Conservation (phyloP, 768 basidiomycete species). For the Leccinellum luteum region DNA sequence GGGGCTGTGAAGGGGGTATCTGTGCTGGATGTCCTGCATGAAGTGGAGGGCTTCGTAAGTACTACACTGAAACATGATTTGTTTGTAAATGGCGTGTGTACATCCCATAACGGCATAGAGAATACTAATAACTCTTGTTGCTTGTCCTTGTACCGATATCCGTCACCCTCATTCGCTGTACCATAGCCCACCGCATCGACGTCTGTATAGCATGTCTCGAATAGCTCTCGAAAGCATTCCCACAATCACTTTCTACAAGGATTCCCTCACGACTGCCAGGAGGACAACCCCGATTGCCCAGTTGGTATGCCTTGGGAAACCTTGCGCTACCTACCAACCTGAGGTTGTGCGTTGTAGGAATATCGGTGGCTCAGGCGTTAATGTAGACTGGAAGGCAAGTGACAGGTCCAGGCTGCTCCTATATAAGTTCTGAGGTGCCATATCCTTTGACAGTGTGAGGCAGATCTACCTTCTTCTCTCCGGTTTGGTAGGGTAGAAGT, state of each 20-base stretch:
- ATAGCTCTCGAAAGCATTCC: slow-evolving; percentile 70
- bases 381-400: slow-evolving; percentile 89
- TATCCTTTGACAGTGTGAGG: slow-evolving; percentile 66
- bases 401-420: neutral
- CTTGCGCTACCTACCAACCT: slow-evolving; percentile 76
- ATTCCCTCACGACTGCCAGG: slow-evolving; percentile 58
- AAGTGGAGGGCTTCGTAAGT: neutral
- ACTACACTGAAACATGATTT: neutral
- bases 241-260: slow-evolving; percentile 77
- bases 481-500: slow-evolving; percentile 85
- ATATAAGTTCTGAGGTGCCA: slow-evolving; percentile 8
- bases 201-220: slow-evolving; percentile 51
- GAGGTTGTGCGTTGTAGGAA: slow-evolving; percentile 85
- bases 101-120: slow-evolving; percentile 9
- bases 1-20: slow-evolving; percentile 77
- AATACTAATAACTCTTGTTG: neutral
- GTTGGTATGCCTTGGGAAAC: slow-evolving; percentile 73
- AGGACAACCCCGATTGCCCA: slow-evolving; percentile 73
- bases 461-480: slow-evolving; percentile 80
- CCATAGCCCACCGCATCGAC: neutral
- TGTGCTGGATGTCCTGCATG: slow-evolving; percentile 65
- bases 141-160: neutral
- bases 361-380: slow-evolving; percentile 70
- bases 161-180: neutral
- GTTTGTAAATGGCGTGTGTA: slow-evolving; percentile 3